Conservation (phyloP, 2,329 filamentous ascomycete species). For the Onygenales sp. region DNA sequence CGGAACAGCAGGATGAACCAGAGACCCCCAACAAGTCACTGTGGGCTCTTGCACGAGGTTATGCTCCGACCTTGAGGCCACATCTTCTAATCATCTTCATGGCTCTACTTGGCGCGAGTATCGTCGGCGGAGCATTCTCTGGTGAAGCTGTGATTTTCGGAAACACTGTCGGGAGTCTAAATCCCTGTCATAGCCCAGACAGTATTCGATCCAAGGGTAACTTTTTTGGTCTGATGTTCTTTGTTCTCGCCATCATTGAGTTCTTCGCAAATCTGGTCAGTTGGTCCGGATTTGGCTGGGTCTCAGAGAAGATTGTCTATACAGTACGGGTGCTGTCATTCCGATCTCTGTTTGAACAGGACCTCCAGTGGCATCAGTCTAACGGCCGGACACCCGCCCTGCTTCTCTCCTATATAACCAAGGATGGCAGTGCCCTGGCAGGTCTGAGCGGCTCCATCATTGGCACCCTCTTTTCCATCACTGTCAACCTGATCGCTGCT, state of each 20-base stretch:
- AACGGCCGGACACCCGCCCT: constrained; percentile 51
- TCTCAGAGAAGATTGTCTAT: constrained; percentile 57
- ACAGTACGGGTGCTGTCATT: constrained; percentile 55
- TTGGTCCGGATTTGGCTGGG: constrained; percentile 47
- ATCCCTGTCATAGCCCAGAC: constrained; percentile 41
- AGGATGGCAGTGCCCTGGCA: constrained; percentile 56
- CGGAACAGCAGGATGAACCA: too few relatives aligned
- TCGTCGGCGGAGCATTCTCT: constrained; percentile 50
- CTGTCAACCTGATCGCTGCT: constrained; percentile 58
- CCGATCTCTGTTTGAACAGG: constrained; percentile 55
- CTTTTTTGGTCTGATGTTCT: constrained; percentile 51
- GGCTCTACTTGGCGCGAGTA: constrained; percentile 41
- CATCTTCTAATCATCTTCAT: constrained; percentile 36
- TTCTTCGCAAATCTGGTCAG: constrained; percentile 54
- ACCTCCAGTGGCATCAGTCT: constrained; percentile 62
- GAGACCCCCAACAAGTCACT: too few relatives aligned
- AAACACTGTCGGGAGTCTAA: constrained; percentile 48
- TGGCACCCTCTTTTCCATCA: constrained; percentile 58
- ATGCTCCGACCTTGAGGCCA: constrained; percentile 27
- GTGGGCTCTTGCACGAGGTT: too few relatives aligned
- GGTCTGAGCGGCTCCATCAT: constrained; percentile 62
- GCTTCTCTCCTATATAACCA: constrained; percentile 59
- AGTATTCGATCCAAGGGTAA: constrained; percentile 41
- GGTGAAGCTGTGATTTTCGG: constrained; percentile 52
- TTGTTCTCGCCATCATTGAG: constrained; percentile 50